Evolutionary conservation across 2,329 filamentous ascomycete species (phyloP), one percentile per base, ranked within the genome.

Genomic region (Fusarium hainanense): DNA sequence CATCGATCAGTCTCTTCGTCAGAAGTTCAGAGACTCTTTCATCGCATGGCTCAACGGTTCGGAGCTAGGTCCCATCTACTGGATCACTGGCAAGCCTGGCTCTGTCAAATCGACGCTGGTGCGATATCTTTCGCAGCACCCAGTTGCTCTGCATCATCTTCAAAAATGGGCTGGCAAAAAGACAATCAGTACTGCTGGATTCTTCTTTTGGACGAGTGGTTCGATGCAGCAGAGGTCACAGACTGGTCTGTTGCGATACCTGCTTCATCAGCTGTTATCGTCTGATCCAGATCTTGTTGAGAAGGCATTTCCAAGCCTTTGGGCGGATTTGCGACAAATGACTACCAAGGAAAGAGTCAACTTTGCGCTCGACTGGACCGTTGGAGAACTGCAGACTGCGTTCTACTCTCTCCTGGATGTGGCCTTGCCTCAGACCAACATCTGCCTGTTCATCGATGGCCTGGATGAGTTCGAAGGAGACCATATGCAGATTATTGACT

Each of bases 31-130:
- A 25, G 32, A 61, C 14, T 47, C 32, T 2, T 63, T 61, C 4
- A 32, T 21, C 12, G 5, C 56, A 9, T 63, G 59, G 59, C 41
- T 63, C 0, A 41, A 18, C 10, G 20, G 21, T 6, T 34, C 25
- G 4, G 46, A 46, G 0, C 14, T 42, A 3, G 47, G 59, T 18
- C 21, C 47, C 7, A 63, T 54, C 9, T 63, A 63, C 9, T 63
- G 59, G 59, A 62, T 63, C 14, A 61, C 59, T 23, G 59, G 59
- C 41, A 63, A 63, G 7, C 59, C 83, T 5, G 83, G 83, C 1
- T 81, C 81, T 0, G 83, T 83, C 1, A 85, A 85, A 63, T 84
- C 82, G 0, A 84, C 82, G 0, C 74, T 85, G 3, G 83, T 84
- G 74, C 79, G 81, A 21, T 79, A 79, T 37, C 72, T 82, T 14